A percentile compares a stretch with the other conserved stretches of the same genome.
These are phyloP conservation scores for Barnettozyma salicaria DNA, from an alignment of 805 yeast species.

Conservation along the genomic window DNA sequence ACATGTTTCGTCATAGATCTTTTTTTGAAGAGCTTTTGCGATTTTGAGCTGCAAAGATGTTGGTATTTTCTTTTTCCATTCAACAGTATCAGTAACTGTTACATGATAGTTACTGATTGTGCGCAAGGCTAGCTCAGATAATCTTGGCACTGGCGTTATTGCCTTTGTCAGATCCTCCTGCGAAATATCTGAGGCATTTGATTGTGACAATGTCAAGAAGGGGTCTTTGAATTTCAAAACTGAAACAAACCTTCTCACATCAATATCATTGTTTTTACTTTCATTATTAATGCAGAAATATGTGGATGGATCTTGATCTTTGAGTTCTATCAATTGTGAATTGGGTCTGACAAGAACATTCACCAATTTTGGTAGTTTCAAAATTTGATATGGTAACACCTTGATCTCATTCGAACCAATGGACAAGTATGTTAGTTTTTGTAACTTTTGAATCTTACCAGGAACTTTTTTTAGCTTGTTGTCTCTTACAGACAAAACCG, in stretches of 20 bases:
- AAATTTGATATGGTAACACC: slow-evolving; percentile 47
- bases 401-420: slow-evolving; percentile 45
- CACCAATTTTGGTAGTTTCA: slow-evolving; percentile 37
- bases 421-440: slow-evolving; percentile 43
- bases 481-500: slow-evolving; percentile 46
- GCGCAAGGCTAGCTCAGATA: slow-evolving; percentile 44
- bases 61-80: slow-evolving; percentile 48
- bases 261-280: slow-evolving; percentile 13
- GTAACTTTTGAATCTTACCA: slow-evolving; percentile 38
- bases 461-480: slow-evolving; percentile 44
- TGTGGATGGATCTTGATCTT: slow-evolving; percentile 13
- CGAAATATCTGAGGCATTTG: slow-evolving; percentile 6
- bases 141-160: slow-evolving; percentile 35
- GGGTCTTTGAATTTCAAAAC: slow-evolving; percentile 22
- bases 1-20: slow-evolving; percentile 45
- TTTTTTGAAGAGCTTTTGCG: slow-evolving; percentile 48
- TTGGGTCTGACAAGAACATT: slow-evolving; percentile 54
- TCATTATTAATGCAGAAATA: slow-evolving; percentile 23
- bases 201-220: not conserved
- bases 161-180: slow-evolving; percentile 18
- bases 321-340: slow-evolving; percentile 29
- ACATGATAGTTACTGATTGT: slow-evolving; percentile 46
- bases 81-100: slow-evolving; percentile 45
- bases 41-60: slow-evolving; percentile 39
- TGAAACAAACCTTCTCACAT: slow-evolving; percentile 22